Evolutionary conservation across 768 basidiomycete genomes (phyloP), one percentile per base, ranked within the genome.

Genomic region (Tylopilus subfusipes): DNA sequence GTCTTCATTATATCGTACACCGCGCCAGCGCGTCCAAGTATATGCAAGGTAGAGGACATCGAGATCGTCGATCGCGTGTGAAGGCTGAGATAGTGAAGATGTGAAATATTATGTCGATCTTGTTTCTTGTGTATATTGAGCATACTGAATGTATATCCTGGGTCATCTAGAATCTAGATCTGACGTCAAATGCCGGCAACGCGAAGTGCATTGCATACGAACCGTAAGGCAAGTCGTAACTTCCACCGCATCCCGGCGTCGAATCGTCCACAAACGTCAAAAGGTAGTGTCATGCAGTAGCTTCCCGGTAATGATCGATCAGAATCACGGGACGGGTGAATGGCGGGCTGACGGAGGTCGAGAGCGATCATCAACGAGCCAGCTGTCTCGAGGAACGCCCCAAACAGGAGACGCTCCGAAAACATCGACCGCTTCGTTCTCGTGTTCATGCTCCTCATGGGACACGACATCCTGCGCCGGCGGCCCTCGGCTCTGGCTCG

Each of bases 1-100:
- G 42, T 44, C 43, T 36, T 55, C 44, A 19, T 44, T 44, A 27
- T 68, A 57, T 70, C 40, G 50, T 68, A 68, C 66, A 68, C 21
- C 29, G 55, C 58, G 55, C 53, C 60, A 40, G 54, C 58, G 57
- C 55, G 46, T 60, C 31, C 4, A 54, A 31, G 33, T 13, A 46
- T 61, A 31, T 44, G 47, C 5, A 13, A 16, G 5, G 25, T 54
- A 11, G 16, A 25, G n/a, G 36, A 22, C 6, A 14, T 59, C 18
- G 39, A 18, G 8, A 3, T 40, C 27, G 43, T 13, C 22, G 38
- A 44, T 49, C 24, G 36, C 3, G 22, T 30, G 38, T 40, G 48
- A 40, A 7, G 21, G n/a, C n/a, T n/a, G n/a, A n/a, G n/a, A n/a
- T 4, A 43, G 30, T 55, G 45, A 43, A 36, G 27, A 46, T 47